Base-by-base conservation (phyloP, 31 red algal species). In the Porphyra umbilicalis region DNA sequence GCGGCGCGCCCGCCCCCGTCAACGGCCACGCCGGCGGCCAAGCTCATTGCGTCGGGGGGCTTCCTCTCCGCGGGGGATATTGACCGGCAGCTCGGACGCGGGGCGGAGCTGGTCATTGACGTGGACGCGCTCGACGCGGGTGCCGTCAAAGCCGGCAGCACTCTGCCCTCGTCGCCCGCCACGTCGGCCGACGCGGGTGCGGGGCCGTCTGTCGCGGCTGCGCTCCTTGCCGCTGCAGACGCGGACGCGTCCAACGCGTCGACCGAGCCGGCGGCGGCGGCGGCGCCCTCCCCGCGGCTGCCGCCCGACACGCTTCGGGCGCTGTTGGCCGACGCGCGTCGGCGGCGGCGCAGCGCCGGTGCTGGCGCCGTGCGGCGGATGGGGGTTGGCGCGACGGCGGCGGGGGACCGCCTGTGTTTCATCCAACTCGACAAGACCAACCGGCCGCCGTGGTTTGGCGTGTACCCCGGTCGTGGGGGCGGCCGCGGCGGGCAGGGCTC, bases 381-480 rank as follows among this genome's bases (percentile, higher is more conserved):
- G 57, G 57, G 57, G 25, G 57, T 71, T 16, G 57, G 57, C 57
- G 57, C 14, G 20, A 71, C 57, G 20, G 13, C 57, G 2, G 57
- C 57, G 57, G 57, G 57, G 13, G 57, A n/a, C 8, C 81, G 81
- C 36, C 35, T 82, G 36, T 35, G 36, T 29, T n/a, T 82, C 6
- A 9, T 82, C 8, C 25, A 39, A 14, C 75, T 39, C 75, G 37
- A 46, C 8, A 25, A 68, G 10, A 39, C 35, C 35, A 30, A 30
- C 75, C 35, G 81, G 5, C 81, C 81, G 13, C 81, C 81, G 13
- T 82, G 40, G 40, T 67, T 46, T 8, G 81, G 81, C 71, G 37
- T 39, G 18, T 38, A 38, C 35, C 77, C 35, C 35, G 81, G 71
- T 1, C 81, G 31, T 6, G 44, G 44, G 81, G 25, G 38, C 44